These are phyloP conservation scores for Anethum foeniculum DNA, from an alignment of 140 eudicot genomes.

Conservation along the genomic window DNA sequence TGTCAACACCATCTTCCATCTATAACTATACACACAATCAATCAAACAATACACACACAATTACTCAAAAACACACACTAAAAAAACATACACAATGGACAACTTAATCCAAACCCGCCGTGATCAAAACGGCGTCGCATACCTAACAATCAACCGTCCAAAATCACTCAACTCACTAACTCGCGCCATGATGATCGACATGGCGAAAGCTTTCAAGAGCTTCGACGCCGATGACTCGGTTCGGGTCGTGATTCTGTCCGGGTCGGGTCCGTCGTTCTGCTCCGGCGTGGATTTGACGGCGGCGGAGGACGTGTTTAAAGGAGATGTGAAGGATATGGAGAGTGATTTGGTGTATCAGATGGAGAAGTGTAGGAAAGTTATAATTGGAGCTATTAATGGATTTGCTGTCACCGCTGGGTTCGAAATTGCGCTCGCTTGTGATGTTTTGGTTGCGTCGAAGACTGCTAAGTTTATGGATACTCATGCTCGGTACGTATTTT, in stretches of 20 bases:
- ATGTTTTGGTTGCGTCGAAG: constrained; percentile 67
- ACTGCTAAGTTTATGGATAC: constrained; percentile 88
- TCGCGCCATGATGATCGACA: constrained; percentile 51
- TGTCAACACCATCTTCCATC: neutral
- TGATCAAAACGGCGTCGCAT: constrained; percentile 50
- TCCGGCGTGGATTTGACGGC: constrained; percentile 94
- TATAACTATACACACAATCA: no score
- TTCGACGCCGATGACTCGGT: constrained; percentile 61
- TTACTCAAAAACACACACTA: no score
- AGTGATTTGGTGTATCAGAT: constrained; percentile 76
- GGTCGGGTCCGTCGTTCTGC: constrained; percentile 84
- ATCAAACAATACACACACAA: neutral
- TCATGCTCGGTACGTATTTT: constrained; percentile 60
- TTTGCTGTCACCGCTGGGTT: constrained; percentile 95
- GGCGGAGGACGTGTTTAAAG: constrained; percentile 94
- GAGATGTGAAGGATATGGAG: constrained; percentile 74
- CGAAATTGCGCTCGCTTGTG: constrained; percentile 93
- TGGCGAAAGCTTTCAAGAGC: constrained; percentile 61
- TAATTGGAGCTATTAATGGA: constrained; percentile 80
- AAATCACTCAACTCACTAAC: constrained; percentile 82
- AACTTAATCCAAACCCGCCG: constrained; percentile 2
- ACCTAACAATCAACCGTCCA: constrained; percentile 75
- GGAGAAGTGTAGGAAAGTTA: constrained; percentile 80
- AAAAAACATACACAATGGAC: neutral
- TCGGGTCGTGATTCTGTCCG: constrained; percentile 64